These are phyloP conservation scores for Rhynchosporium secalis DNA, from an alignment of 2,329 filamentous ascomycete genomes.

Conservation along the genomic window DNA sequence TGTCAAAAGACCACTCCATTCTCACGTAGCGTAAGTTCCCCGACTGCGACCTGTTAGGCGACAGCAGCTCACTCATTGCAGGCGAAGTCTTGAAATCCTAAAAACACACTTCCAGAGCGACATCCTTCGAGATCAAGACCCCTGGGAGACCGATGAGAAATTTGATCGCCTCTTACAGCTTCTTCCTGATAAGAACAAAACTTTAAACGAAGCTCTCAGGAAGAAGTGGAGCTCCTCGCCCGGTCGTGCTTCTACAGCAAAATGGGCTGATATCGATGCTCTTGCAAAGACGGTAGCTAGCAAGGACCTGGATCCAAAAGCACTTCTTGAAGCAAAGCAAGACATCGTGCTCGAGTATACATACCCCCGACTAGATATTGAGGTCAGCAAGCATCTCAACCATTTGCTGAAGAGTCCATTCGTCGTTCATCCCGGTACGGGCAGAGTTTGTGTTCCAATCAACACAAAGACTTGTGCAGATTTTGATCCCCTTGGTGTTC, in stretches of 20 bases:
- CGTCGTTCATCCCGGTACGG: conserved; percentile 92
- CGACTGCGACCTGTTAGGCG: neutral
- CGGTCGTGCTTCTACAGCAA: conserved; percentile 71
- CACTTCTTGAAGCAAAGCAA: conserved; percentile 85
- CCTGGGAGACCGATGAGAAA: conserved; percentile 71
- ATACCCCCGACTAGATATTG: conserved; percentile 93
- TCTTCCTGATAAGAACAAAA: conserved; percentile 67
- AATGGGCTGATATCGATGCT: conserved; percentile 93
- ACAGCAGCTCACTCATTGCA: conserved; percentile 37
- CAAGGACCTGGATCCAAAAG: conserved; percentile 69
- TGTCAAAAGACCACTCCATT: conserved; percentile 79
- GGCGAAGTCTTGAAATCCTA: conserved; percentile 81
- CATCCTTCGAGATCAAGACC: conserved; percentile 82
- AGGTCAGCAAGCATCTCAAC: conserved; percentile 96
- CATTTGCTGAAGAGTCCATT: conserved; percentile 98
- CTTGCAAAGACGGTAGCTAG: conserved; percentile 75
- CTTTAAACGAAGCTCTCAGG: conserved; percentile 73
- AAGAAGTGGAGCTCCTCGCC: conserved; percentile 91
- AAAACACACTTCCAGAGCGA: conserved; percentile 81
- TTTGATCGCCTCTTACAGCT: conserved; percentile 78
- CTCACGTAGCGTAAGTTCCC: conserved; percentile 69
- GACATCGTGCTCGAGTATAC: conserved; percentile 97
- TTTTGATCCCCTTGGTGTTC: conserved; percentile 87
- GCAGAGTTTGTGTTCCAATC: conserved; percentile 93
- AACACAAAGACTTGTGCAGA: conserved; percentile 70